These are phyloP conservation scores for Glebionis coronaria DNA, from an alignment of 129 eudicot species.

Conservation along the genomic window DNA sequence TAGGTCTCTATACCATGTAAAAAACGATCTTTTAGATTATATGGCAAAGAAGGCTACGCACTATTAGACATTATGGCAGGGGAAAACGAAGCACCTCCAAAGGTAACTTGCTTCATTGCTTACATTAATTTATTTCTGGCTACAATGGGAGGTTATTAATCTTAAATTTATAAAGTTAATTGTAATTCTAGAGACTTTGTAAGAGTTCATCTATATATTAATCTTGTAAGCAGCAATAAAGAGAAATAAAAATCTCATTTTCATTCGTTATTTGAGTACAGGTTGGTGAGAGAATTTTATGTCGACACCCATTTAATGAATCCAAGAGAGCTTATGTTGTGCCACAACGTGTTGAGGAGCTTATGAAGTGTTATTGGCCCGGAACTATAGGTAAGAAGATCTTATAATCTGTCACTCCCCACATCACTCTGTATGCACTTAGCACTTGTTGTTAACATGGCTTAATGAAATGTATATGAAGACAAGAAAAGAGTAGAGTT, in stretches of 20 bases:
- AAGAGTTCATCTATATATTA: background rate
- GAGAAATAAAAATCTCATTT: background rate
- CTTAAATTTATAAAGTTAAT: too few species aligned
- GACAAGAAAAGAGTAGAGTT: constrained; percentile 71
- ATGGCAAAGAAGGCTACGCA: constrained; percentile 91
- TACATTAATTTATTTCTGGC: background rate
- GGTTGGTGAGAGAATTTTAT: constrained; percentile 82
- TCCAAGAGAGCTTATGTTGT: constrained; percentile 97
- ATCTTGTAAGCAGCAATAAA: background rate
- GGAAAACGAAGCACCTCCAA: constrained; percentile 90
- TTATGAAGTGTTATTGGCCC: constrained; percentile 87
- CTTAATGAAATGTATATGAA: constrained; percentile 26
- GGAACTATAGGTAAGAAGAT: constrained; percentile 62
- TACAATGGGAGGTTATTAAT: background rate
- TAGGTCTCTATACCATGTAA: constrained; percentile 99
- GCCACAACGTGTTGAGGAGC: constrained; percentile 94
- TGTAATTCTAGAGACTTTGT: background rate
- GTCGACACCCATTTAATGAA: constrained; percentile 95
- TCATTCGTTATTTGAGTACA: constrained; percentile 10
- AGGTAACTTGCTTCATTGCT: constrained; percentile 36
- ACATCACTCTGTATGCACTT: background rate
- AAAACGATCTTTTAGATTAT: constrained; percentile 80
- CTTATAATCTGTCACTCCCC: background rate
- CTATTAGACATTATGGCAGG: constrained; percentile 93
- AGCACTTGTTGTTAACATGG: background rate